Evolutionary conservation across 2,329 filamentous ascomycete genomes (phyloP), one percentile per base, ranked within the genome.

Genomic region (Trichophyton rubrum): DNA sequence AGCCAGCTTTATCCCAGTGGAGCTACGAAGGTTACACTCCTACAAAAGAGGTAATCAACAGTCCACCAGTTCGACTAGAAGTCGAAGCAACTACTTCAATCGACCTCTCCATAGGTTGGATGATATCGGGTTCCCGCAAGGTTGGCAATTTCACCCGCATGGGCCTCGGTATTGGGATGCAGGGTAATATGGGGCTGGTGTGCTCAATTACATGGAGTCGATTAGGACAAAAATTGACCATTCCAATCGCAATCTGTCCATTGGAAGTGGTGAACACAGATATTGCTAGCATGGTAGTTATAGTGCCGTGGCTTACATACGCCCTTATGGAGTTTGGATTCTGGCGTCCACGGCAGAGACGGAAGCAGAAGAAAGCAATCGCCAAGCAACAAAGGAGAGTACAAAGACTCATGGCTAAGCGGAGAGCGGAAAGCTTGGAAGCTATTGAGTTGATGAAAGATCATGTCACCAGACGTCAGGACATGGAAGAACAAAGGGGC

Each of bases 401-500:
- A 27, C 71, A 67, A 61, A 71, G 68, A 61, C 64, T 69, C 27
- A 66, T 77, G 47, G 68, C 70, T 1, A 69, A 72, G 63, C 71
- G 71, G 59, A 69, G 65, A 55, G 68, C 66, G 7, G 73, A 77
- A 58, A 75, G 73, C 58, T 60, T 65, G 40, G 69, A 76, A 61
- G 73, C 74, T 22, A 71, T 75, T 40, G 68, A 71, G 43, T 64
- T 77, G 49, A 75, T 77, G 75, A 59, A 59, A 1, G 72, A 76
- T 4, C 70, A 73, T 57, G 73, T 77, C 6, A 67, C 64, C 59
- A 68, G 73, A 20, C 68, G 73, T 35, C 75, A 77, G 62, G 67
- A 65, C 4, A 67, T 66, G 38, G 75, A 77, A 59, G 66, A 66
- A 35, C 61, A 63, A 3, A 66, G 70, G 20, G 69, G 69, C 13